A percentile compares a stretch with the other conserved stretches of the same genome.
Evolutionary conservation across 1,284 basidiomycete species (phyloP).

Genomic region (Termitomyces sp.): DNA sequence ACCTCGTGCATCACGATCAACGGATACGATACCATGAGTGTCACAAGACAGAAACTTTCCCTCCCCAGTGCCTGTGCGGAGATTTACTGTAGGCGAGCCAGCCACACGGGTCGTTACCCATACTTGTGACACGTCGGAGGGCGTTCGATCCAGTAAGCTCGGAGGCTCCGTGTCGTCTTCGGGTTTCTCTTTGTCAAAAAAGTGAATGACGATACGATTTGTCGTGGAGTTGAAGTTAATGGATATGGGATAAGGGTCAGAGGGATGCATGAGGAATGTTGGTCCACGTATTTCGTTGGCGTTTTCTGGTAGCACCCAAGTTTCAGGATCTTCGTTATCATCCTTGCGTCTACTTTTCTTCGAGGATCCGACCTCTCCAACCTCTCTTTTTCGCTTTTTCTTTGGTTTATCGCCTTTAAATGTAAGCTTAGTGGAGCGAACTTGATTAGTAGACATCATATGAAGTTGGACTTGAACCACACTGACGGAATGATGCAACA

Average conservation of each 20-base stretch:
- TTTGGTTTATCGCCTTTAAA: slow-evolving; percentile 84
- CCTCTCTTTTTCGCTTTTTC: slow-evolving; percentile 73
- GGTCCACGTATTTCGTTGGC: slow-evolving; percentile 76
- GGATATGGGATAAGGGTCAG: slow-evolving; percentile 67
- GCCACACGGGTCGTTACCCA: slow-evolving; percentile 84
- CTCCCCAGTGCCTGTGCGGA: slow-evolving; percentile 78
- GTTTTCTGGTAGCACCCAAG: slow-evolving; percentile 74
- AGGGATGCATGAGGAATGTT: slow-evolving; percentile 75
- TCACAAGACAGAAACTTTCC: slow-evolving; percentile 86
- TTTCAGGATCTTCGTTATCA: slow-evolving; percentile 61
- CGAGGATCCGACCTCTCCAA: slow-evolving; percentile 40
- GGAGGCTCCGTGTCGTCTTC: slow-evolving; percentile 36
- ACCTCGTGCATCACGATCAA: slow-evolving; percentile 78
- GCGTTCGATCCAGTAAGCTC: slow-evolving; percentile 55
- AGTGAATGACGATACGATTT: slow-evolving; percentile 58
- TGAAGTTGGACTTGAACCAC: not conserved
- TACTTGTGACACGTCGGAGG: slow-evolving; percentile 79
- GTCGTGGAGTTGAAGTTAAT: slow-evolving; percentile 77
- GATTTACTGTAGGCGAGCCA: slow-evolving; percentile 74
- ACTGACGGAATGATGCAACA: not conserved
- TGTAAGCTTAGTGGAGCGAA: slow-evolving; percentile 68
- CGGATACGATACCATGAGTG: slow-evolving; percentile 74
- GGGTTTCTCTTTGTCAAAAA: slow-evolving; percentile 56
- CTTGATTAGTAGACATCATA: slow-evolving; percentile 44
- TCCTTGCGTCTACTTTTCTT: slow-evolving; percentile 48